Base-by-base conservation (phyloP, 768 basidiomycete genomes). In the Lactarius evosmus region DNA sequence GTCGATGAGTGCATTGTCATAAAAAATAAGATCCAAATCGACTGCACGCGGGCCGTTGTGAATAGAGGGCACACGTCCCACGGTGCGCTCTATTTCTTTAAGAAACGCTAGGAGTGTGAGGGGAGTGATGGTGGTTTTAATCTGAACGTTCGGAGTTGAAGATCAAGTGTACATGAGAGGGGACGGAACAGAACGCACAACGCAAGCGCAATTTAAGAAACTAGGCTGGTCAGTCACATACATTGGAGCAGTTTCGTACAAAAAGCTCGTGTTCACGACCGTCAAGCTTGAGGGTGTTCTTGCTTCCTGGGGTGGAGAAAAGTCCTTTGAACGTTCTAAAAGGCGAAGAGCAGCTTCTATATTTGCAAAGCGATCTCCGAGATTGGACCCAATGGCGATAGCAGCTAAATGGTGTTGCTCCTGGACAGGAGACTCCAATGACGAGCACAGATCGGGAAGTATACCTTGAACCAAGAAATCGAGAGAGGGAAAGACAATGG, bases 171-270 rank as follows among this genome's bases (percentile, higher is more conserved):
- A 25, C 25, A 33, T 17, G 6, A 14, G 30, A 30, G 19, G 54
- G 46, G 25, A 14, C 6, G 0, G 46, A 49, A 11, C 52, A 52
- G 56, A 44, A 80, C 91, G 62, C 66, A 96, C 95, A 75, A 93
- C 77, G 66, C 93, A 90, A n/a, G 91, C 92, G 67, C 91, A 90
- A 70, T 98, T 99, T 63, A 90, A 82, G 75, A 98, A 98, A 38
- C 79, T 77, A 14, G 88, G 89, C 73, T 99, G 97, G 62, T 97
- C 88, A 12, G 84, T 84, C 49, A 96, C 89, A 72, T 99, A 98
- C 97, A 99, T 98, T 0, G 97, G 93, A 12, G 87, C 80, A 22
- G 90, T 95, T 75, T 98, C 90, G 72, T 98, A 98, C 77, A 98
- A 72, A 75, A 94, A 91, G 71, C 93, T 94, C 1, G 93, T 95